Evolutionary conservation across 148 eudicot species (phyloP).

Genomic region (Amaranthus hypochondriacus): DNA sequence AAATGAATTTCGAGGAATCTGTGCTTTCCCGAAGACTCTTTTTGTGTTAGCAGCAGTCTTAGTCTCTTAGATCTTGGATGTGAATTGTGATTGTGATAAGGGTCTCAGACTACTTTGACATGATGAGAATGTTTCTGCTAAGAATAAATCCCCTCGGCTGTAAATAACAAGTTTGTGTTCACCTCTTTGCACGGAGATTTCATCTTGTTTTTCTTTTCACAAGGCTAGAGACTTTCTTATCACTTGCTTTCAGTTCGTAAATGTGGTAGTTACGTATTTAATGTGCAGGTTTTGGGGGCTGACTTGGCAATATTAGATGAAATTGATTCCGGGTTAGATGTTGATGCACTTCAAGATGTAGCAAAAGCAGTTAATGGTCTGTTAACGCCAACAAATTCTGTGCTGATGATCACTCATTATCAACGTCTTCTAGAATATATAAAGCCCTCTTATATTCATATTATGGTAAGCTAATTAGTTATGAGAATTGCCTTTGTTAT

Average conservation of each 20-base stretch:
- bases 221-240: background rate
- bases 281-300: slow-evolving; percentile 84
- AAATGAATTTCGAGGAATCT: background rate
- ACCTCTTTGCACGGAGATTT: background rate
- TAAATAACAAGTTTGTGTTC: background rate
- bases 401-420: slow-evolving; percentile 95
- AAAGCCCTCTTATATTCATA: slow-evolving; percentile 72
- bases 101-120: too few species aligned
- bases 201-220: background rate
- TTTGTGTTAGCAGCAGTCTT: background rate
- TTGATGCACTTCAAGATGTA: slow-evolving; percentile 95
- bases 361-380: slow-evolving; percentile 85
- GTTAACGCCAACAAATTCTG: slow-evolving; percentile 67
- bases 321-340: slow-evolving; percentile 95
- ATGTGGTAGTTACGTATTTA: background rate
- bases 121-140: too few species aligned
- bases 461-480: slow-evolving; percentile 60
- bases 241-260: background rate
- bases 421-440: slow-evolving; percentile 76
- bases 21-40: background rate
- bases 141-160: too few species aligned
- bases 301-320: slow-evolving; percentile 91
- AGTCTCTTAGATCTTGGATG: too few species aligned
- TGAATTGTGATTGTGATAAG: too few species aligned
- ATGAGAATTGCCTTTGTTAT: background rate